Percentiles rank a stretch among this genome's conserved stretches.
Conservation (phyloP, 148 eudicot genomes). For the Hydrangea macrophylla region DNA sequence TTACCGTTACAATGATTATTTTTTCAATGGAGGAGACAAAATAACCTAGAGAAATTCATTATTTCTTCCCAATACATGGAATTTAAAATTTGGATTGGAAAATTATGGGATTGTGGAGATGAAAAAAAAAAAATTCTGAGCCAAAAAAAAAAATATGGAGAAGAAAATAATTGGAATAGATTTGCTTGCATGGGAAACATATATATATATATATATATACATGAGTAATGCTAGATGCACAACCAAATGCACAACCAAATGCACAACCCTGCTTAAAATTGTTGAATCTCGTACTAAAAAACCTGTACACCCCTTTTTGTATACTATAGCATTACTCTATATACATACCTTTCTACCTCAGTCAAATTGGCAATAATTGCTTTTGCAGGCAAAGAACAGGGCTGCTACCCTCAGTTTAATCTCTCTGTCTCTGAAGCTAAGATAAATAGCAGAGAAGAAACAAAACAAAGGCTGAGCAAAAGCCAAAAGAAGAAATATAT, state of each 20-base stretch:
- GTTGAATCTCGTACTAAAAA: too few species aligned
- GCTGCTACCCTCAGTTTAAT: too few species aligned
- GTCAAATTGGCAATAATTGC: conserved; percentile 27
- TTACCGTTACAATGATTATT: background rate
- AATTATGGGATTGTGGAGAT: background rate
- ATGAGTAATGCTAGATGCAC: too few species aligned
- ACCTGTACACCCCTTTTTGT: too few species aligned
- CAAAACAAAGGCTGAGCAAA: background rate
- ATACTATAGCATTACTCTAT: too few species aligned
- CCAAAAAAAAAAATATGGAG: too few species aligned
- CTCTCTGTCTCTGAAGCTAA: background rate
- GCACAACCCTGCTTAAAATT: too few species aligned
- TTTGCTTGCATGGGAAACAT: conserved; percentile 18
- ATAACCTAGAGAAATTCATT: background rate
- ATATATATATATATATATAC: too few species aligned
- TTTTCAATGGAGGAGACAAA: background rate
- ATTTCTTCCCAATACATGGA: background rate
- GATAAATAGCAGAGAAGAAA: background rate
- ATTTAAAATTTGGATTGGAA: background rate
- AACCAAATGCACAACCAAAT: too few species aligned
- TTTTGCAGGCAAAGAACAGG: conserved; percentile 20
- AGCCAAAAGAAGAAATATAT: background rate
- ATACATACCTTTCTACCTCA: conserved; percentile 6
- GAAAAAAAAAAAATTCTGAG: too few species aligned
- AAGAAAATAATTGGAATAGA: conserved; percentile 8